These are phyloP conservation scores for Paecilomyces formosus DNA, from an alignment of 2,329 filamentous ascomycete species.

Conservation along the genomic window DNA sequence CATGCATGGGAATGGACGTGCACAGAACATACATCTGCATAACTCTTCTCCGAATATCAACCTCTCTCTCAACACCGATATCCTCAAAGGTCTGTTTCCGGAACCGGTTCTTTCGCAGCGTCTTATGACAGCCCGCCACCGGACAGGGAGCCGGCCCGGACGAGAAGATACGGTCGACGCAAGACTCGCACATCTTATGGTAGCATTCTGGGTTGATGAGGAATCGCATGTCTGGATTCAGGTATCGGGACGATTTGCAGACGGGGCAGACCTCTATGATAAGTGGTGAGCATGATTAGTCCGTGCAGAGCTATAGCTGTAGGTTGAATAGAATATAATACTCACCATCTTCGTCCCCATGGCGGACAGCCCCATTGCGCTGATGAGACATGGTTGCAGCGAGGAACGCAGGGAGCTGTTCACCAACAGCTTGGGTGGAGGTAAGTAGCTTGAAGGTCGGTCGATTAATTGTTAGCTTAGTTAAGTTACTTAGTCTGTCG, in stretches of 20 bases:
- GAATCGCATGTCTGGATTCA: constrained; percentile 90
- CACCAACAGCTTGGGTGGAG: neutral
- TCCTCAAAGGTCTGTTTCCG: constrained; percentile 85
- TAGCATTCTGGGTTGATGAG: constrained; percentile 98
- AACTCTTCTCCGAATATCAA: constrained; percentile 80
- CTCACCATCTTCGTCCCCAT: constrained; percentile 37
- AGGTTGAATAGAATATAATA: neutral
- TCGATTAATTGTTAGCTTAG: neutral
- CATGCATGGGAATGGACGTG: neutral
- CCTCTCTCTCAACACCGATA: constrained; percentile 79
- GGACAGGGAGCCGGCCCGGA: constrained; percentile 88
- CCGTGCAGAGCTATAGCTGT: neutral
- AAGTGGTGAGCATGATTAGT: neutral
- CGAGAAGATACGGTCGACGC: constrained; percentile 89
- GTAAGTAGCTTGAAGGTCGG: neutral
- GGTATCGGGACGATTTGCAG: constrained; percentile 93
- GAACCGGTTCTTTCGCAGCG: constrained; percentile 77
- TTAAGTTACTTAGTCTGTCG: neutral
- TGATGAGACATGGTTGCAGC: constrained; percentile 21
- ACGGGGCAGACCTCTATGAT: constrained; percentile 80
- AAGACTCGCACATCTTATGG: constrained; percentile 96
- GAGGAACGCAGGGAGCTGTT: constrained; percentile 5
- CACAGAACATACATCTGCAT: constrained; percentile 44
- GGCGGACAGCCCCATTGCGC: constrained; percentile 23
- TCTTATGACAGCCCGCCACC: constrained; percentile 79